A percentile compares a stretch with the other conserved stretches of the same genome.
phyloP scores from a whole-genome alignment of 495 filamentous ascomycete species.

The Penicillium nucicola region DNA sequence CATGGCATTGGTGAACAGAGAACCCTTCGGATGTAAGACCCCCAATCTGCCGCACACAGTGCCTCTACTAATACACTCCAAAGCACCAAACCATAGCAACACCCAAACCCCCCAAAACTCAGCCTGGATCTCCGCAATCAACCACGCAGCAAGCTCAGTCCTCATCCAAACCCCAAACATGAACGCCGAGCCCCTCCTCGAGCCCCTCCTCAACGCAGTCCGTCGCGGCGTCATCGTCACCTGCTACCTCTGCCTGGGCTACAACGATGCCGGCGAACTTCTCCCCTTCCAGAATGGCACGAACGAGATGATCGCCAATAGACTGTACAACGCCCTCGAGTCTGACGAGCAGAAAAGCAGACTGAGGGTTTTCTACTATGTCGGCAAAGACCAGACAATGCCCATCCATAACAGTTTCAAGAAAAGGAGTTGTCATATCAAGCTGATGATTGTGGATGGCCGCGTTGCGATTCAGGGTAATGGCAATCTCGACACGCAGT shows the following conservation, averaged over 20 bases:
- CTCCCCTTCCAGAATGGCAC: conserved; percentile 73
- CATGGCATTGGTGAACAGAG: conserved; percentile 68
- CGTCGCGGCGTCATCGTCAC: conserved; percentile 62
- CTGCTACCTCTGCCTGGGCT: conserved; percentile 70
- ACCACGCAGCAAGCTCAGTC: conserved; percentile 56
- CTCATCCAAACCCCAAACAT: conserved; percentile 77
- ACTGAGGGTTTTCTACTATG: conserved; percentile 63
- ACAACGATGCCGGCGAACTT: conserved; percentile 74
- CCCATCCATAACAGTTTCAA: conserved; percentile 63
- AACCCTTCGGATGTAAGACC: conserved; percentile 56
- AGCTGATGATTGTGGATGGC: conserved; percentile 71
- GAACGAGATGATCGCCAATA: conserved; percentile 65
- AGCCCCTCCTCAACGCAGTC: conserved; percentile 60
- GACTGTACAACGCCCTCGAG: conserved; percentile 50
- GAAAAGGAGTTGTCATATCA: conserved; percentile 67
- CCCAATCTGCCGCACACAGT: not conserved
- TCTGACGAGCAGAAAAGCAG: conserved; percentile 39
- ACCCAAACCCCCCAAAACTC: conserved; percentile 67
- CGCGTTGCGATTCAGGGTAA: conserved; percentile 62
- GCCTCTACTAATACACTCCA: not conserved
- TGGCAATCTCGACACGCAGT: conserved; percentile 81
- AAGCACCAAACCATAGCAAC: conserved; percentile 54
- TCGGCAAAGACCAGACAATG: conserved; percentile 64
- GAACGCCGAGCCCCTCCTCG: conserved; percentile 65
- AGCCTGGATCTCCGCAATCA: conserved; percentile 64